Conservation (phyloP, 2,329 filamentous ascomycete species). For the Fusarium mexicanum region DNA sequence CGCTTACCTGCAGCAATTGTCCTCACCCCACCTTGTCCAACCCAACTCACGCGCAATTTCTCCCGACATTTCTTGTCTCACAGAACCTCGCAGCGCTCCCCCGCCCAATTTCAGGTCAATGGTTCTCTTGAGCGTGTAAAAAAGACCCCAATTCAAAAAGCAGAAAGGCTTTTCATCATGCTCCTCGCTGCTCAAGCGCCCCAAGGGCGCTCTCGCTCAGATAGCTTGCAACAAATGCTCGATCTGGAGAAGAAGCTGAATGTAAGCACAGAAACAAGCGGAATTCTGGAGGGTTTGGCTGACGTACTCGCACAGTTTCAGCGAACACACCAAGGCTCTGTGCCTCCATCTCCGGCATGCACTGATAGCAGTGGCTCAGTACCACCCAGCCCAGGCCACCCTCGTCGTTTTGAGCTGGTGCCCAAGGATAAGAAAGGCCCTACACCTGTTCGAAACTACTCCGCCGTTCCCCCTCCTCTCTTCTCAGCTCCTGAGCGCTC, state of each 20-base stretch:
- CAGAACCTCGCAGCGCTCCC: conserved; percentile 13
- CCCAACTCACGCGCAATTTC: conserved; percentile 15
- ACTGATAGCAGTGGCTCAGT: conserved; percentile 24
- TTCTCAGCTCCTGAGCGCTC: conserved; percentile 24
- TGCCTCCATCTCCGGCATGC: conserved; percentile 28
- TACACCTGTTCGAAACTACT: conserved; percentile 41
- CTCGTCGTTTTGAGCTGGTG: conserved; percentile 41
- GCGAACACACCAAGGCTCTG: conserved; percentile 28
- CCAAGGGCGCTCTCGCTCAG: conserved; percentile 45
- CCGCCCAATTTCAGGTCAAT: conserved; percentile 15
- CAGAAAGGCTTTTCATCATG: conserved; percentile 21
- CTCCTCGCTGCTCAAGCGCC: conserved; percentile 19
- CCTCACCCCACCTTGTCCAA: conserved; percentile 23
- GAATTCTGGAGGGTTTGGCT: not conserved
- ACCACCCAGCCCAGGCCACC: conserved; percentile 31
- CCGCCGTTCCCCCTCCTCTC: conserved; percentile 31
- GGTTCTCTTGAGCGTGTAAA: conserved; percentile 10
- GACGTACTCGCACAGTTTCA: conserved; percentile 21
- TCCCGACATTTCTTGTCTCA: conserved; percentile 10
- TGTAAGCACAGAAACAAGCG: conserved; percentile 53
- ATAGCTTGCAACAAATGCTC: conserved; percentile 67
- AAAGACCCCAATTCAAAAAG: not conserved
- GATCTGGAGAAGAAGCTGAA: conserved; percentile 67
- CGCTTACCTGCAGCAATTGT: conserved; percentile 33
- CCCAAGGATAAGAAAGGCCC: conserved; percentile 39